Evolutionary conservation across 2,329 filamentous ascomycete genomes (phyloP), one percentile per base, ranked within the genome.

Genomic region (Dichotomopilus funicola): DNA sequence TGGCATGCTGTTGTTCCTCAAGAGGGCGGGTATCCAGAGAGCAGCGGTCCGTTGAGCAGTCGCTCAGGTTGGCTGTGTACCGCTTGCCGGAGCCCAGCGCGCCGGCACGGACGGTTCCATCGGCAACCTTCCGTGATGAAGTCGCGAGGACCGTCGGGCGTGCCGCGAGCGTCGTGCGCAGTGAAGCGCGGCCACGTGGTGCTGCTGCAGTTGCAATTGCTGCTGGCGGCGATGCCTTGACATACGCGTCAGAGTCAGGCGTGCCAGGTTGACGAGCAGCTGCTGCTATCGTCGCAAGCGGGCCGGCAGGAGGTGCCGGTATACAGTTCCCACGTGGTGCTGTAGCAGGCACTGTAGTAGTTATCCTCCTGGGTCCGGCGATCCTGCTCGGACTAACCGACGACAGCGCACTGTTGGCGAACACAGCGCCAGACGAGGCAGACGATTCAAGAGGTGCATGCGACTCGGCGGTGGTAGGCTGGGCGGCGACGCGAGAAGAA

Each of bases 301-400:
- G 44, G 38, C 40, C 11, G 9, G 19, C 52, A n/a, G 50, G 43
- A 52, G 59, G 49, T 36, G 49, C 11, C 46, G 7, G 4, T 12
- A 49, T n/a, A 12, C 8, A 34, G 19, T 31, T 11, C 19, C 19
- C 19, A 27, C 19, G 19, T 27, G 19, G 19, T 27, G 19, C 19
- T 27, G 19, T 27, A 27, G 19, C 19, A 46, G 48, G 38, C 19
- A 52, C 6, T n/a, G 43, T 38, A 6, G 38, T 1, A 12, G 36
- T n/a, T 51, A 52, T 11, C 49, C 53, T 56, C 53, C 59, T 56
- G 44, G 53, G 37, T 59, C 53, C 36, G 48, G 57, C 11, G 12
- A 49, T 12, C 45, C 45, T 46, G 57, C 49, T 36, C 49, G 51
- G 59, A 59, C 57, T 59, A 61, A 61, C 57, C 50, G 49, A 57